A percentile compares a stretch with the other conserved stretches of the same genome.
Conservation (phyloP, 176 grass and related monocot genomes). For the Pontederia paniculata region DNA sequence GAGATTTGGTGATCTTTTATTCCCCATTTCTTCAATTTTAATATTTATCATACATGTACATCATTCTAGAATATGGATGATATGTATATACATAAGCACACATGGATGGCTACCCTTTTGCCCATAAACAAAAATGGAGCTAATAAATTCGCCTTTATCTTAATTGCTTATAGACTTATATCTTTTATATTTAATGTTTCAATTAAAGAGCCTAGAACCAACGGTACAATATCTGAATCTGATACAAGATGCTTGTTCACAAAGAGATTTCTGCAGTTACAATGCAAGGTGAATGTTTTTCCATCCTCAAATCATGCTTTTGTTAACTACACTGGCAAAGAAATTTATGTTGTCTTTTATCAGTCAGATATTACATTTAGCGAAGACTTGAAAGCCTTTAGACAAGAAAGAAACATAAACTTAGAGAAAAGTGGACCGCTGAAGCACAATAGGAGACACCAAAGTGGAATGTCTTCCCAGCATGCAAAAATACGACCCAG, state of each 20-base stretch:
- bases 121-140: too few species aligned
- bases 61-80: too few species aligned
- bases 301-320: neutral
- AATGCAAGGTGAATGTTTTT: conserved; percentile 34
- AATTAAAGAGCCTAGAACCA: conserved; percentile 15
- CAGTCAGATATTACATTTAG: conserved; percentile 49
- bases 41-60: too few species aligned
- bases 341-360: conserved; percentile 38
- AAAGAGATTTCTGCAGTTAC: conserved; percentile 1
- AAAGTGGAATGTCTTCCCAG: conserved; percentile 21
- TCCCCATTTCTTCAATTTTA: too few species aligned
- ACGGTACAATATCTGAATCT: conserved; percentile 23
- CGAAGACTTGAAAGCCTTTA: conserved; percentile 23
- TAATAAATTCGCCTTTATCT: too few species aligned
- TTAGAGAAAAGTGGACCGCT: conserved; percentile 23
- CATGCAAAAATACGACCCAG: conserved; percentile 18
- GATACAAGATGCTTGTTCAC: conserved; percentile 35
- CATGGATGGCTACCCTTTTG: too few species aligned
- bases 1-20: too few species aligned
- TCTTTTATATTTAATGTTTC: neutral
- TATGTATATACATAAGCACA: too few species aligned
- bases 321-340: conserved; percentile 22
- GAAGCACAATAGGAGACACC: conserved; percentile 25
- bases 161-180: too few species aligned
- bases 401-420: conserved; percentile 12